Evolutionary conservation across 2,329 filamentous ascomycete species (phyloP), one percentile per base, ranked within the genome.

Genomic region (Diaporthe sp.): DNA sequence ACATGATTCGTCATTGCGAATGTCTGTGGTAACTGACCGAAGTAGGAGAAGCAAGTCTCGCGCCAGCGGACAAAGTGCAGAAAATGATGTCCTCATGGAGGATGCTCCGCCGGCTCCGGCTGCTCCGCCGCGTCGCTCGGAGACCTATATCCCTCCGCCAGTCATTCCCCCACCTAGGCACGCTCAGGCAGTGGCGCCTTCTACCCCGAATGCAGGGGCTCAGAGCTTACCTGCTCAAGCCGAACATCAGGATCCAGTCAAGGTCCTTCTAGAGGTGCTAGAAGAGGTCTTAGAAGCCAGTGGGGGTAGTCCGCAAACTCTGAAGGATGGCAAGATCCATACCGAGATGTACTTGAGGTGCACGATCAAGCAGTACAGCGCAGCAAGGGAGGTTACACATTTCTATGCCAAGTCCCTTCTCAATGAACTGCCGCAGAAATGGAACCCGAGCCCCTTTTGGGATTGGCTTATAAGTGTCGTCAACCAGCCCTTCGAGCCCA

Each of bases 381-480:
- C 76, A 0, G 80, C 83, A 3, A 73, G 80, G 50, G 85, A 89
- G 50, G 78, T 89, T 4, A 78, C 87, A 2, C 82, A 84, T 17
- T 89, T 87, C 75, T 86, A 87, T 71, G 83, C 87, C 1, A 77
- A 77, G 6, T 83, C 83, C 8, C 81, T 90, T 8, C 76, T 86
- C 1, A 71, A 79, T 2, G 76, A 76, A 4, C 79, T 88, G 2
- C 82, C 83, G 50, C 77, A 79, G 6, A 77, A 80, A 28, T 87
- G 84, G 78, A 76, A 78, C 4, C 72, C 74, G 0, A 81, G 81
- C 12, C 80, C 80, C 0, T 80, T 85, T 35, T 83, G 81, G 45
- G 17, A 73, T 1, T 86, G 81, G 80, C 79, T 89, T 0, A 76
- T 82, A 52, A 75, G 80, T 4, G 75, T 79, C 4, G 79, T 82